These are phyloP conservation scores for Candida tammaniensis DNA, from an alignment of 805 yeast genomes.

Conservation along the genomic window DNA sequence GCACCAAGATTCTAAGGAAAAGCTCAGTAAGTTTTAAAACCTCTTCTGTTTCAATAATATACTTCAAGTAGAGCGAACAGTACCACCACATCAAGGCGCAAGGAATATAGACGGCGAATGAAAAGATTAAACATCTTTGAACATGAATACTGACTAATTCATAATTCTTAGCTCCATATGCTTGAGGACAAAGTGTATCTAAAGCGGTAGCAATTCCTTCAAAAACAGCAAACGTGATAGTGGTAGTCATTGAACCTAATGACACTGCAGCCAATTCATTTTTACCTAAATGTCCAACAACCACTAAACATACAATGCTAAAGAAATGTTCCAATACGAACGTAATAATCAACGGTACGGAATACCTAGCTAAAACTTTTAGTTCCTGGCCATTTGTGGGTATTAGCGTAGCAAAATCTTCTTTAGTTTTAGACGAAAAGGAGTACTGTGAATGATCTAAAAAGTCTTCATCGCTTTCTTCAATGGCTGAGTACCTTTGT, in stretches of 20 bases:
- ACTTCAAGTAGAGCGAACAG: slow-evolving; percentile 24
- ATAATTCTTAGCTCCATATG: slow-evolving; percentile 42
- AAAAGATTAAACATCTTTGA: slow-evolving; percentile 36
- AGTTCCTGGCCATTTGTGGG: slow-evolving; percentile 28
- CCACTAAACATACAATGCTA: slow-evolving; percentile 40
- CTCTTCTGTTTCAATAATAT: slow-evolving; percentile 29
- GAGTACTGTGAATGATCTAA: slow-evolving; percentile 12
- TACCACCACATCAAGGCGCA: slow-evolving; percentile 43
- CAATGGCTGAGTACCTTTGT: slow-evolving; percentile 23
- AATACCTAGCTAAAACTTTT: slow-evolving; percentile 26
- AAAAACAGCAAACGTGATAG: slow-evolving; percentile 42
- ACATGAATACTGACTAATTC: slow-evolving; percentile 36
- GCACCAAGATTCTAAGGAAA: slow-evolving; percentile 32
- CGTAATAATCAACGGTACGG: slow-evolving; percentile 40
- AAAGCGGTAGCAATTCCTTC: slow-evolving; percentile 47
- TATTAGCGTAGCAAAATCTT: slow-evolving; percentile 29
- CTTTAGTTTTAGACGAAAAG: slow-evolving; percentile 14
- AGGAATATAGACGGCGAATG: slow-evolving; percentile 34
- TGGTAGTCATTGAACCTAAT: slow-evolving; percentile 42
- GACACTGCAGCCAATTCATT: slow-evolving; percentile 46
- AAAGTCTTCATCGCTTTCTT: slow-evolving; percentile 15
- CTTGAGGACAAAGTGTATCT: slow-evolving; percentile 46
- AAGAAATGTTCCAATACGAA: slow-evolving; percentile 43
- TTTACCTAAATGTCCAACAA: slow-evolving; percentile 45
- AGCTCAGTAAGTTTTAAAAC: slow-evolving; percentile 33